Base-by-base conservation (phyloP, 2,329 filamentous ascomycete species). In the Arachnomyces sp. region DNA sequence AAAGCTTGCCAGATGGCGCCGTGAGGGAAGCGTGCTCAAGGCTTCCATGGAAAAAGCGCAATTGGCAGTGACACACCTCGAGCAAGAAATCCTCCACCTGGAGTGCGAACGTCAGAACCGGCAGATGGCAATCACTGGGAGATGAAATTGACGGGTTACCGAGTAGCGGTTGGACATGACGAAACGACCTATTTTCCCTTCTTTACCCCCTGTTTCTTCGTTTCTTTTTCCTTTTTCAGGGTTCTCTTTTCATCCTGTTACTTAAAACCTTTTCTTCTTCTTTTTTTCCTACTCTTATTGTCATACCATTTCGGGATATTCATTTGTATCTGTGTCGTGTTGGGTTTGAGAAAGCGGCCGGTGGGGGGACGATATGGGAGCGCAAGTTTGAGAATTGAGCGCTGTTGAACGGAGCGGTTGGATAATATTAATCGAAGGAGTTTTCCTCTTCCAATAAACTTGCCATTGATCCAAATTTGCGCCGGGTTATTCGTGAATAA, bases 1-100 rank as follows among this genome's bases (percentile, higher is more conserved):
- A 42, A 83, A 89, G 55, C 76, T 93, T 56, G 67, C 73, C 49
- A 81, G 88, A 45, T 94, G 88, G 88, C 70, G 73, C 55, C 72
- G 71, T 35, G 85, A 92, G 63, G 82, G 82, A 32, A 61, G 61
- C 51, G 74, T 68, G 51, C 72, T 76, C 56, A 66, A 67, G 43
- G 76, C 76, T 38, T 76, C 72, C 14, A 78, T 79, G 54, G 75
- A 77, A 45, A 83, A 84, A 62, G 78, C 82, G 39, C 72, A 71
- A 47, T 82, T 82, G 38, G 81, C 84, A 39, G 83, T 93, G 58
- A 77, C 81, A 59, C 76, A 77, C 49, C 77, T 89, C 44, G 72
- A 81, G 49, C 65, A 67, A 39, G 84, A 89, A 52, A 85, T 90
- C 60, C 59, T 65, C 34, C 74, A 80, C 42, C 74, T 93, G 47